phyloP scores from a whole-genome alignment of 2,329 filamentous ascomycete species.

The Alternaria triticimaculans region DNA sequence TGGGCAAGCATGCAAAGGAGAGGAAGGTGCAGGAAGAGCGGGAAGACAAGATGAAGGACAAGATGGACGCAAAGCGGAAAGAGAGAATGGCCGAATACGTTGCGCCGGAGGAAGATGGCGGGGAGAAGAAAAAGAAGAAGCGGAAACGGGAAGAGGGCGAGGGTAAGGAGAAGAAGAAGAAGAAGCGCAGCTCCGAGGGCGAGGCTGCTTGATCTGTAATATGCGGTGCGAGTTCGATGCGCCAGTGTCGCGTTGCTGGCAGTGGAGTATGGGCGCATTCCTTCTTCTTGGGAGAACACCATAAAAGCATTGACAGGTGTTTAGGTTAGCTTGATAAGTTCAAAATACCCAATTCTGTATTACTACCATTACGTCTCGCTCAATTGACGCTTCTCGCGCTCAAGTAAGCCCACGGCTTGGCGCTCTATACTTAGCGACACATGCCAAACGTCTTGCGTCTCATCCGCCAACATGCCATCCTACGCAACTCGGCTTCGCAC shows the following conservation, averaged over 20 bases:
- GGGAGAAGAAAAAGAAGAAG: constrained; percentile 54
- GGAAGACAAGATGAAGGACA: constrained; percentile 82
- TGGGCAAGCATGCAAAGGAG: constrained; percentile 92
- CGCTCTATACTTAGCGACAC: constrained; percentile 15
- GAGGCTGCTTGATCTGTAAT: constrained; percentile 21
- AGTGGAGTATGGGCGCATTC: background rate
- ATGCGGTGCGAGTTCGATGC: background rate
- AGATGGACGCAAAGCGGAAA: constrained; percentile 86
- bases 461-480: constrained; percentile 11
- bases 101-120: constrained; percentile 77
- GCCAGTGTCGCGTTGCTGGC: background rate
- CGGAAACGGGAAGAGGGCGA: constrained; percentile 59
- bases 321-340: constrained; percentile 28
- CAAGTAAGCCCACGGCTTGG: constrained; percentile 1
- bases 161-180: constrained; percentile 53
- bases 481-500: background rate
- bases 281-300: background rate
- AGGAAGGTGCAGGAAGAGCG: constrained; percentile 79
- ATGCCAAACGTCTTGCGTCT: constrained; percentile 26
- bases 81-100: constrained; percentile 87
- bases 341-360: constrained; percentile 23
- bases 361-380: background rate
- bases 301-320: constrained; percentile 31
- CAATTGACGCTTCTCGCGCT: background rate
- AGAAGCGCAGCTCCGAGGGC: constrained; percentile 36